Conservation (phyloP, 2,329 filamentous ascomycete species). For the Ilyonectria sp. region DNA sequence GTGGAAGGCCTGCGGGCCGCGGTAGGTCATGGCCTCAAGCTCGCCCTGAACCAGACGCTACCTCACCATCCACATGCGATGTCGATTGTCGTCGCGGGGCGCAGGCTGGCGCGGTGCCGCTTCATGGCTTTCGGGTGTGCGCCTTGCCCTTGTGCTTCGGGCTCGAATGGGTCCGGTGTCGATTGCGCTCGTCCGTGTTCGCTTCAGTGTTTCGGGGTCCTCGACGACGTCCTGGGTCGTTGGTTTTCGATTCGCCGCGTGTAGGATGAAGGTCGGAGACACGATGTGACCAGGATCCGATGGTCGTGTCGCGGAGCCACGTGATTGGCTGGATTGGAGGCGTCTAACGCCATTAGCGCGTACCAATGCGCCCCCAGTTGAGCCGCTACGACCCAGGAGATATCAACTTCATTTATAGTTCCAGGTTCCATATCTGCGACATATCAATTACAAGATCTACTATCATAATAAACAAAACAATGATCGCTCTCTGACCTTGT, state of each 20-base stretch:
- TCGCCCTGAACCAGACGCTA: slow-evolving; percentile 26
- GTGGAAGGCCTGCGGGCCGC: slow-evolving; percentile 50
- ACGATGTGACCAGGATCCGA: slow-evolving; percentile 44
- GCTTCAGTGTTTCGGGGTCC: slow-evolving; percentile 23
- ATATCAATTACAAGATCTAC: not conserved
- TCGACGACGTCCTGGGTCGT: slow-evolving; percentile 32
- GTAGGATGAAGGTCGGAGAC: slow-evolving; percentile 39
- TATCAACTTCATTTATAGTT: slow-evolving; percentile 2
- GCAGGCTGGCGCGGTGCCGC: slow-evolving; percentile 48
- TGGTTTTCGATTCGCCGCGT: slow-evolving; percentile 30
- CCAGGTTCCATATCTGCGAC: not conserved
- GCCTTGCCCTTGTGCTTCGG: slow-evolving; percentile 7
- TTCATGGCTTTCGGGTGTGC: slow-evolving; percentile 41
- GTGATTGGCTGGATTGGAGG: slow-evolving; percentile 41
- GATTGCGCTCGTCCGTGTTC: slow-evolving; percentile 11
- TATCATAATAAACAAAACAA: not conserved
- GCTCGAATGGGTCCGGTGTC: slow-evolving; percentile 14
- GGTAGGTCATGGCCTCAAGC: slow-evolving; percentile 55
- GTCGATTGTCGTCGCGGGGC: slow-evolving; percentile 46
- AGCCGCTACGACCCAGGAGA: slow-evolving; percentile 3
- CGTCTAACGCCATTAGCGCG: slow-evolving; percentile 26
- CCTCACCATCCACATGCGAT: slow-evolving; percentile 40
- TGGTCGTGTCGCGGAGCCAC: slow-evolving; percentile 41
- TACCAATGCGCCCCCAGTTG: not conserved
- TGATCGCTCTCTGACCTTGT: not conserved